phyloP scores from a whole-genome alignment of 2,329 filamentous ascomycete species.

The Aspergillaceae sp. region DNA sequence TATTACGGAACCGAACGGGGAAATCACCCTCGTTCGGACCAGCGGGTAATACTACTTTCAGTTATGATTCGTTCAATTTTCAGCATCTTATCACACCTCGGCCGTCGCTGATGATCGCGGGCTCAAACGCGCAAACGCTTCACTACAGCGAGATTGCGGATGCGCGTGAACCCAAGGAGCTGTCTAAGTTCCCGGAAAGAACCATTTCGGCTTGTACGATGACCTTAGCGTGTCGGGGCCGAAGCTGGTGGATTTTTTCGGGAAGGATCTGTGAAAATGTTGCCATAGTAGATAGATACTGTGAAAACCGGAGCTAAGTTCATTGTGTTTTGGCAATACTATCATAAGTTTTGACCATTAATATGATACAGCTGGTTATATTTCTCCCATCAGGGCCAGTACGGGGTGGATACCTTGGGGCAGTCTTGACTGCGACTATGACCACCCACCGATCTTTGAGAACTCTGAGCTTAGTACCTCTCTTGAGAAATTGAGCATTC shows the following conservation, averaged over 20 bases:
- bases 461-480: too few relatives aligned
- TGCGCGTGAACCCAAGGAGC: slow-evolving; percentile 20
- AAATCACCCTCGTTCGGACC: slow-evolving; percentile 11
- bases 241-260: slow-evolving; percentile 4
- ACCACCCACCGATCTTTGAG: too few relatives aligned
- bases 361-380: too few relatives aligned
- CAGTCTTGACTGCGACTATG: too few relatives aligned
- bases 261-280: neutral
- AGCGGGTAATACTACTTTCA: slow-evolving; percentile 12
- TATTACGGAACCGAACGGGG: slow-evolving; percentile 17
- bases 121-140: slow-evolving; percentile 14
- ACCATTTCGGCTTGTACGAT: slow-evolving; percentile 22
- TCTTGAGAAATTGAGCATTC: too few relatives aligned
- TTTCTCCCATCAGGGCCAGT: too few relatives aligned
- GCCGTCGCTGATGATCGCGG: slow-evolving; percentile 20
- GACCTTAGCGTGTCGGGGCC: slow-evolving; percentile 12
- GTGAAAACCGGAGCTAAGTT: too few relatives aligned
- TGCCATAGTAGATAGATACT: too few relatives aligned
- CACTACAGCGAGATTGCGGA: slow-evolving; percentile 16
- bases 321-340: too few relatives aligned
- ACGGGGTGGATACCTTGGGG: too few relatives aligned
- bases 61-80: slow-evolving; percentile 18
- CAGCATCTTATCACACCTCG: slow-evolving; percentile 17
- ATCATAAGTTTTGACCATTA: too few relatives aligned
- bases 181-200: slow-evolving; percentile 12